Evolutionary conservation across 208 protist species (phyloP).

Genomic region (Trypanosoma cruzi): DNA sequence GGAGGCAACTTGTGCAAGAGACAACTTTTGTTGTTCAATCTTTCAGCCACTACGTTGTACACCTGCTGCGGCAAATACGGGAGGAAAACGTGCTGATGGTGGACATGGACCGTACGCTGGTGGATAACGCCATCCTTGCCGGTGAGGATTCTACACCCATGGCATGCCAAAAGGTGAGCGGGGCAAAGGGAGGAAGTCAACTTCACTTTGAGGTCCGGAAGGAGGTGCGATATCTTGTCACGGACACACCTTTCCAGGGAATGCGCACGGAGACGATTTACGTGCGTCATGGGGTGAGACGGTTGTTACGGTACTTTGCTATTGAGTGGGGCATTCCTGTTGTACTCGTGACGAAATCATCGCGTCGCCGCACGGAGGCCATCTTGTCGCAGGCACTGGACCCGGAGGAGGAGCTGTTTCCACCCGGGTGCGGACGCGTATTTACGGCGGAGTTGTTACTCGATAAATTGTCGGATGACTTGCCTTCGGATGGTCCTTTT

Average conservation of each 20-base stretch:
- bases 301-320: constrained; percentile 46
- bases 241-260: neutral
- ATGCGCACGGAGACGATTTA: constrained; percentile 56
- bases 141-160: constrained; percentile 1
- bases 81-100: constrained; percentile 71
- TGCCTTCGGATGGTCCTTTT: neutral
- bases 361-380: constrained; percentile 53
- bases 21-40: constrained; percentile 46
- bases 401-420: constrained; percentile 56
- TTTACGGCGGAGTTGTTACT: constrained; percentile 34
- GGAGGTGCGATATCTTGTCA: constrained; percentile 34
- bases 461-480: neutral
- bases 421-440: constrained; percentile 16
- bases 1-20: constrained; percentile 28
- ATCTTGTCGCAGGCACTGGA: constrained; percentile 67
- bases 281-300: constrained; percentile 61
- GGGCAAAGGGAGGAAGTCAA: neutral
- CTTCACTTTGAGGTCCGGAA: constrained; percentile 49
- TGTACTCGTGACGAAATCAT: constrained; percentile 76
- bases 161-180: neutral
- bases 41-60: constrained; percentile 65
- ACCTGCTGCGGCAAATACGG: constrained; percentile 58
- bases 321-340: constrained; percentile 79
- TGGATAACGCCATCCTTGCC: constrained; percentile 74
- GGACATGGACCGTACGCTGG: constrained; percentile 85